Evolutionary conservation across 768 basidiomycete genomes (phyloP).

Genomic region (Tulasnella sp.): DNA sequence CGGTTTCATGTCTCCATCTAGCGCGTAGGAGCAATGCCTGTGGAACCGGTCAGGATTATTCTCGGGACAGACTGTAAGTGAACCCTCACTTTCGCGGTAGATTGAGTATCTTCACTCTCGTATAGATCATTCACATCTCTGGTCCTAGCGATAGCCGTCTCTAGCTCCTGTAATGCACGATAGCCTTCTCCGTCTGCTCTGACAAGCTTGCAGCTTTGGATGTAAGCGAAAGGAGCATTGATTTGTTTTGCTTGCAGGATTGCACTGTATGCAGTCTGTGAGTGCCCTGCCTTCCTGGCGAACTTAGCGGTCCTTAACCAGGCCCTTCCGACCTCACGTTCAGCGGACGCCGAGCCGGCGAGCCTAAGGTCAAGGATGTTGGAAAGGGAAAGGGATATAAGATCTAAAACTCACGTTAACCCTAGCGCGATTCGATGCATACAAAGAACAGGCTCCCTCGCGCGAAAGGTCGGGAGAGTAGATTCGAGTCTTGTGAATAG

Average conservation of each 20-base stretch:
- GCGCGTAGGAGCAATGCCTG: conserved; percentile 74
- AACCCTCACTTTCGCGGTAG: conserved; percentile 59
- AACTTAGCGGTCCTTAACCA: conserved; percentile 95
- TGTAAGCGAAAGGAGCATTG: conserved; percentile 63
- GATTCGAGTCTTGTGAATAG: conserved; percentile 60
- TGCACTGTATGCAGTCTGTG: conserved; percentile 95
- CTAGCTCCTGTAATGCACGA: conserved; percentile 78
- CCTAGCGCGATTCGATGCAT: conserved; percentile 79
- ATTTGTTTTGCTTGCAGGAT: conserved; percentile 78
- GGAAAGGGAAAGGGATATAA: conserved; percentile 1
- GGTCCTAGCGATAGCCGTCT: conserved; percentile 41
- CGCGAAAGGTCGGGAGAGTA: conserved; percentile 79
- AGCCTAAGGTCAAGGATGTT: background rate
- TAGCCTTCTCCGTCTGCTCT: conserved; percentile 69
- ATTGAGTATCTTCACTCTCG: conserved; percentile 31
- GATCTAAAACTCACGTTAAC: conserved; percentile 43
- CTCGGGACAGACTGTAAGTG: background rate
- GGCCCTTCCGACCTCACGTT: conserved; percentile 56
- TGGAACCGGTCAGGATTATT: background rate
- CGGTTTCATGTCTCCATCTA: conserved; percentile 88
- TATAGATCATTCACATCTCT: conserved; percentile 41
- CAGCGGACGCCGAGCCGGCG: background rate
- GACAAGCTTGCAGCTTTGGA: conserved; percentile 83
- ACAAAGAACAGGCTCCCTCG: conserved; percentile 78
- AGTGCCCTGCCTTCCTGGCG: conserved; percentile 88